These are phyloP conservation scores for Bidens hawaiensis DNA, from an alignment of 140 eudicot genomes.

Conservation along the genomic window DNA sequence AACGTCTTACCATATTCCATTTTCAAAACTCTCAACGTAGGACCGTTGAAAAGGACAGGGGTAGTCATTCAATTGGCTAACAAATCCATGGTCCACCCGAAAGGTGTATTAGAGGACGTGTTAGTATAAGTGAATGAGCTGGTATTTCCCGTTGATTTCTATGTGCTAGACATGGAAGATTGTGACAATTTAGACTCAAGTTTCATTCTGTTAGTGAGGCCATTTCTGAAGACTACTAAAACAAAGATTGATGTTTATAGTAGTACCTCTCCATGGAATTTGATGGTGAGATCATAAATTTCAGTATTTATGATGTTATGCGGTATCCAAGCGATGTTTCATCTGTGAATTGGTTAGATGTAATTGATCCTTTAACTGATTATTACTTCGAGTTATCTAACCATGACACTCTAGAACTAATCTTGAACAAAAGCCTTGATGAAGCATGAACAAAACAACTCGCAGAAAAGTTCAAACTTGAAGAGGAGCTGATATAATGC, in stretches of 20 bases:
- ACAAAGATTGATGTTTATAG: not conserved
- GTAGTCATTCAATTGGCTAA: too few relatives aligned
- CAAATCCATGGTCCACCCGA: too few relatives aligned
- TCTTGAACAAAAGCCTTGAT: not conserved
- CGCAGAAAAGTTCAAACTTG: not conserved
- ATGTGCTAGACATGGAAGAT: not conserved
- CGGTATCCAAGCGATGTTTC: not conserved
- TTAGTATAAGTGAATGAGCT: too few relatives aligned
- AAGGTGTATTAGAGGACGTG: too few relatives aligned
- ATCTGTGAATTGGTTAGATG: not conserved
- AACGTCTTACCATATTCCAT: too few relatives aligned
- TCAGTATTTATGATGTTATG: not conserved
- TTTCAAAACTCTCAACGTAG: too few relatives aligned
- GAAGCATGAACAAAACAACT: not conserved
- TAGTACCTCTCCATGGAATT: not conserved
- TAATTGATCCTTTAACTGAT: not conserved
- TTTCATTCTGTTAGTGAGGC: not conserved
- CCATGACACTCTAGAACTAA: not conserved
- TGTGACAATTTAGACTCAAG: not conserved
- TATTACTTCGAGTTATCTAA: not conserved
- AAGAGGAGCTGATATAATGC: too few relatives aligned
- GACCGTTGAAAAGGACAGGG: too few relatives aligned
- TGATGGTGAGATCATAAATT: not conserved
- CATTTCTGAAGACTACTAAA: not conserved
- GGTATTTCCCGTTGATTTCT: not conserved